phyloP scores from a whole-genome alignment of 163 green algal genomes.

The Scenedesmus sp. region DNA sequence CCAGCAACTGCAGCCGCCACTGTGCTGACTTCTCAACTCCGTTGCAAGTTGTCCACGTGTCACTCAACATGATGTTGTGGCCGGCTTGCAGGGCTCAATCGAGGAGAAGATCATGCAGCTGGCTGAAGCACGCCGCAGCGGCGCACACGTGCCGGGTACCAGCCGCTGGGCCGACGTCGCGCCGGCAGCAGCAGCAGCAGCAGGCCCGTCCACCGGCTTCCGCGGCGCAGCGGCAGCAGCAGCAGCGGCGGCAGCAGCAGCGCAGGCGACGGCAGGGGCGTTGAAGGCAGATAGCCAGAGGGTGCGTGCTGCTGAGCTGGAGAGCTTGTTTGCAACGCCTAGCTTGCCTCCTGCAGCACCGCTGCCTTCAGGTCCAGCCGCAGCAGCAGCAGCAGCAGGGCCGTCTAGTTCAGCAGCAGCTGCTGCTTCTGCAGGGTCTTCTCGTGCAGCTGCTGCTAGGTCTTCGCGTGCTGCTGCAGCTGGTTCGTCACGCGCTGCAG shows the following conservation, averaged over 20 bases:
- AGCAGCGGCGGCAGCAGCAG: background rate
- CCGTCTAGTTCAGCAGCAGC: background rate
- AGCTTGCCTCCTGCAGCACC: background rate
- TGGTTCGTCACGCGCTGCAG: background rate
- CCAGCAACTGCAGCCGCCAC: no score
- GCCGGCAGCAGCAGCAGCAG: slow-evolving; percentile 14
- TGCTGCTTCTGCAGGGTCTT: background rate
- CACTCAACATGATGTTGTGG: no score
- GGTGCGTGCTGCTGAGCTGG: slow-evolving; percentile 16
- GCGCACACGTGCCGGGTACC: background rate
- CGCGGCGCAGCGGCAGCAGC: background rate
- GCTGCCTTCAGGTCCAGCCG: background rate
- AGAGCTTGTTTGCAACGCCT: background rate
- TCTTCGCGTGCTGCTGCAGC: background rate
- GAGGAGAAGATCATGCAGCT: slow-evolving; percentile 42
- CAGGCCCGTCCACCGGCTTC: background rate
- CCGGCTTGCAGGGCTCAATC: background rate
- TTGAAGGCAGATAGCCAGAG: slow-evolving; percentile 9
- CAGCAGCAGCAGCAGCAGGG: slow-evolving; percentile 1
- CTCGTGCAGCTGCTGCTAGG: background rate
- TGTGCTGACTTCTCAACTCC: no score
- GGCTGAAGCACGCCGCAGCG: background rate
- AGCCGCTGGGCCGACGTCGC: background rate
- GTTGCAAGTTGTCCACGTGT: no score
- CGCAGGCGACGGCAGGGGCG: background rate